A percentile compares a stretch with the other conserved stretches of the same genome.
Conservation (phyloP, 2,329 filamentous ascomycete genomes). For the Massarina eburnea region DNA sequence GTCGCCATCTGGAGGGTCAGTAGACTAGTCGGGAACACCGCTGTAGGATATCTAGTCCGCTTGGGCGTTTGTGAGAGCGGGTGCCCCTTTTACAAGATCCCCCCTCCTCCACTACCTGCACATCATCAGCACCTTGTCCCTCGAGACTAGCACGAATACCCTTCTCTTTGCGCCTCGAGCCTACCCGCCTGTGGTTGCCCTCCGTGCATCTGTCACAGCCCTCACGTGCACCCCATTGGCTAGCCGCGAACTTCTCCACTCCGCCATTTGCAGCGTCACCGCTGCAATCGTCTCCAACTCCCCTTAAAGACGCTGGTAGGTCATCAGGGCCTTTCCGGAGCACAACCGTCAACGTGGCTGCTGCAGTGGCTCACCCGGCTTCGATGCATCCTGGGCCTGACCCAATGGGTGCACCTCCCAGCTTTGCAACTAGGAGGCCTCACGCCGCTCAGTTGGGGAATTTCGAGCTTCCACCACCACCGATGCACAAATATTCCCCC, state of each 20-base stretch:
- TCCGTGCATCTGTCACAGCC: constrained; percentile 53
- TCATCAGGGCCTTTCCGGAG: constrained; percentile 44
- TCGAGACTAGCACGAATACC: constrained; percentile 28
- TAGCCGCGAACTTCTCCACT: constrained; percentile 42
- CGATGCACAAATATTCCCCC: constrained; percentile 57
- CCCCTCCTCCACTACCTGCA: constrained; percentile 33
- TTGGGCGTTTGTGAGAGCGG: constrained; percentile 30
- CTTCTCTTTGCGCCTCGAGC: constrained; percentile 33
- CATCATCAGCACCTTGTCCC: constrained; percentile 38
- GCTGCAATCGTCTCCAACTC: constrained; percentile 43
- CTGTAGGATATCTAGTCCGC: constrained; percentile 28
- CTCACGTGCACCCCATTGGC: constrained; percentile 53
- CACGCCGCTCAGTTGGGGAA: constrained; percentile 68
- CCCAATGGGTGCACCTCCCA: constrained; percentile 62
- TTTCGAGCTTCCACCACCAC: constrained; percentile 67
- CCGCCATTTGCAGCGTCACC: constrained; percentile 42
- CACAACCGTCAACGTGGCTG: constrained; percentile 62
- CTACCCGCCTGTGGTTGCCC: constrained; percentile 41
- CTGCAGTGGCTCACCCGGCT: constrained; percentile 60
- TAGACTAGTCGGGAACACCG: constrained; percentile 34
- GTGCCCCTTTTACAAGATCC: constrained; percentile 34
- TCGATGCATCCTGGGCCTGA: constrained; percentile 65
- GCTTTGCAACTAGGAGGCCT: constrained; percentile 70
- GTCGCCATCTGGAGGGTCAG: constrained; percentile 31
- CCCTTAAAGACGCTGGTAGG: constrained; percentile 46